A percentile compares a stretch with the other conserved stretches of the same genome.
Conservation (phyloP, 1,139 yeast genomes). For the Blastobotrys persicus region DNA sequence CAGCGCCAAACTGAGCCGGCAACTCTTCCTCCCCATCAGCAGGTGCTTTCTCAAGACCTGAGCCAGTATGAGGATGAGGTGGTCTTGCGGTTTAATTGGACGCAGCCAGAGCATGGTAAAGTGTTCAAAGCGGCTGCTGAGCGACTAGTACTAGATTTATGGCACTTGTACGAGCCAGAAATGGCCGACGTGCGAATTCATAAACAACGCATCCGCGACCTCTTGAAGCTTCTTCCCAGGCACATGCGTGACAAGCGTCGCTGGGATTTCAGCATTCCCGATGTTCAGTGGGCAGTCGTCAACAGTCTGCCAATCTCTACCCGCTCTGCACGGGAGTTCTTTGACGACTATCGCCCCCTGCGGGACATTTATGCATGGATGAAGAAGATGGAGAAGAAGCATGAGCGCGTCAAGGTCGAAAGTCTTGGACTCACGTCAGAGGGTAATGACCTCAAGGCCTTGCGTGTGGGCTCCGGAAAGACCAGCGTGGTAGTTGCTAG, state of each 20-base stretch:
- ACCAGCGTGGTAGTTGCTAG: conserved; percentile 63
- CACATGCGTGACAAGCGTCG: conserved; percentile 25
- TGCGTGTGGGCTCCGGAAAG: conserved; percentile 52
- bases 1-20: conserved; percentile 1
- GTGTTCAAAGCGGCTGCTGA: conserved; percentile 33
- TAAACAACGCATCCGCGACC: conserved; percentile 28
- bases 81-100: conserved; percentile 49
- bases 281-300: conserved; percentile 35
- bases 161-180: conserved; percentile 33
- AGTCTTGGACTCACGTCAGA: conserved; percentile 73
- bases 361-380: conserved; percentile 73
- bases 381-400: conserved; percentile 44
- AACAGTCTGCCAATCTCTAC: conserved; percentile 22
- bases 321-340: conserved; percentile 44
- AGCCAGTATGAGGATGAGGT: conserved; percentile 49
- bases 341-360: conserved; percentile 67
- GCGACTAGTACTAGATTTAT: conserved; percentile 37
- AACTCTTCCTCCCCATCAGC: not conserved
- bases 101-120: conserved; percentile 26
- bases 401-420: conserved; percentile 51
- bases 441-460: conserved; percentile 64
- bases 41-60: conserved; percentile 19
- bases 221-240: conserved; percentile 33
- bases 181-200: conserved; percentile 35
- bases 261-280: conserved; percentile 30